Evolutionary conservation across 805 yeast species (phyloP).

Genomic region (Dipodascus albidus): DNA sequence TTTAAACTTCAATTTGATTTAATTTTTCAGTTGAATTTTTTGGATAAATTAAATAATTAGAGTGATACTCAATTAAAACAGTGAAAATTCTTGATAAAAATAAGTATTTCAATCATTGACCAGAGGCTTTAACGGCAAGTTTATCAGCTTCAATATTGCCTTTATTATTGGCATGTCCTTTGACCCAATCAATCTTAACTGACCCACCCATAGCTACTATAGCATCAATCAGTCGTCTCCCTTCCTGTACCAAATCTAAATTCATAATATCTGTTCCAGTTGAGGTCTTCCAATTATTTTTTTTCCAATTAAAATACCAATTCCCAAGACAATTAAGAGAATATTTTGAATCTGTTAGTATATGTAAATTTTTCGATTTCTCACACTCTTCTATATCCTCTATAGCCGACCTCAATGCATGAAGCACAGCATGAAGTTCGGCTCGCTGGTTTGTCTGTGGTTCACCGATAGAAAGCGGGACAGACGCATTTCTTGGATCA

Average conservation of each 20-base stretch:
- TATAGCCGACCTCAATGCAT: slow-evolving; percentile 38
- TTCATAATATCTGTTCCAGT: slow-evolving; percentile 39
- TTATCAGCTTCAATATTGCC: slow-evolving; percentile 75
- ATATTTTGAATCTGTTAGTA: slow-evolving; percentile 65
- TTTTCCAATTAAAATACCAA: slow-evolving; percentile 50
- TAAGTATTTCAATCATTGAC: background rate
- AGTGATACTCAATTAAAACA: too few relatives aligned
- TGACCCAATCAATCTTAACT: slow-evolving; percentile 47
- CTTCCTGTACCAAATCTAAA: slow-evolving; percentile 35
- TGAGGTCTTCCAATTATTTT: slow-evolving; percentile 41
- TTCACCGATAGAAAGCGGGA: slow-evolving; percentile 32
- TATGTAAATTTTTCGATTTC: slow-evolving; percentile 25
- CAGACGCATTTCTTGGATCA: slow-evolving; percentile 44
- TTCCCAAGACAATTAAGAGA: slow-evolving; percentile 41
- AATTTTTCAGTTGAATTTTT: too few relatives aligned
- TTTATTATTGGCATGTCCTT: slow-evolving; percentile 54
- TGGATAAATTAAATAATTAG: too few relatives aligned
- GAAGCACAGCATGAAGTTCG: slow-evolving; percentile 56
- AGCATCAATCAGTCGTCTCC: slow-evolving; percentile 27
- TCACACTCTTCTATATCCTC: slow-evolving; percentile 21
- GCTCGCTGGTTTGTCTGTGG: slow-evolving; percentile 71
- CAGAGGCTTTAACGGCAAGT: slow-evolving; percentile 35
- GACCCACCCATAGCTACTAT: slow-evolving; percentile 16
- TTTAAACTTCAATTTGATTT: background rate
- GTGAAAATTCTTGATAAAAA: background rate